Evolutionary conservation across 2,329 filamentous ascomycete genomes (phyloP).

Genomic region (Ophiocordyceps camponoti-leonardi): DNA sequence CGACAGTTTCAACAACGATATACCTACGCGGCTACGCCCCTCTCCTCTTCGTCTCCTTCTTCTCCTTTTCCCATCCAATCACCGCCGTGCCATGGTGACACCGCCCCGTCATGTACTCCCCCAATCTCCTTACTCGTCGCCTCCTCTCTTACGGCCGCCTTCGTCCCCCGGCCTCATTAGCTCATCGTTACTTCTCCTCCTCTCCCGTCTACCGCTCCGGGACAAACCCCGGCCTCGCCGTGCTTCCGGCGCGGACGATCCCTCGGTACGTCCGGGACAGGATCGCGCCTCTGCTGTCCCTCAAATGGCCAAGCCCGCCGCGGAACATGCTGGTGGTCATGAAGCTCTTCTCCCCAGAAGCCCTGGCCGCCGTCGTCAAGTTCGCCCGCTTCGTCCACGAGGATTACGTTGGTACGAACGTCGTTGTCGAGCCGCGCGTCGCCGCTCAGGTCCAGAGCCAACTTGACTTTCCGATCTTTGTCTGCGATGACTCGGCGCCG

Average conservation of each 20-base stretch:
- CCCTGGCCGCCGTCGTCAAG: slow-evolving; percentile 31
- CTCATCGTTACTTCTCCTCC: not conserved
- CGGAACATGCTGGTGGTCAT: slow-evolving; percentile 40
- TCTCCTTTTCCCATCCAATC: not conserved
- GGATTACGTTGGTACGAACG: slow-evolving; percentile 64
- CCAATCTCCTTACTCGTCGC: not conserved
- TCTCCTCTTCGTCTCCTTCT: too few species aligned
- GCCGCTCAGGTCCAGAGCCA: slow-evolving; percentile 53
- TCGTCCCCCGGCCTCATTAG: not conserved
- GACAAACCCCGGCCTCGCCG: slow-evolving; percentile 12
- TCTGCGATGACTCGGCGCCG: slow-evolving; percentile 27
- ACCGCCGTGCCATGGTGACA: not conserved
- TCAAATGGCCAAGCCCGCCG: slow-evolving; percentile 36
- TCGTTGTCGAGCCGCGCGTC: slow-evolving; percentile 67
- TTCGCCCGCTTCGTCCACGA: slow-evolving; percentile 56
- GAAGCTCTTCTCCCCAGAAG: slow-evolving; percentile 37
- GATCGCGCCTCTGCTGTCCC: slow-evolving; percentile 34
- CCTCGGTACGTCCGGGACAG: slow-evolving; percentile 18
- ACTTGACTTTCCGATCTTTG: slow-evolving; percentile 60
- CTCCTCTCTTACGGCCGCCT: not conserved
- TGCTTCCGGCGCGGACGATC: slow-evolving; percentile 15
- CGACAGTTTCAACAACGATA: not conserved
- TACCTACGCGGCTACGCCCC: too few species aligned
- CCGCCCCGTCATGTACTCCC: not conserved
- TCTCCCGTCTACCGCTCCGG: slow-evolving; percentile 1